Conservation (phyloP, 768 basidiomycete genomes). For the Boletellus emodensis region DNA sequence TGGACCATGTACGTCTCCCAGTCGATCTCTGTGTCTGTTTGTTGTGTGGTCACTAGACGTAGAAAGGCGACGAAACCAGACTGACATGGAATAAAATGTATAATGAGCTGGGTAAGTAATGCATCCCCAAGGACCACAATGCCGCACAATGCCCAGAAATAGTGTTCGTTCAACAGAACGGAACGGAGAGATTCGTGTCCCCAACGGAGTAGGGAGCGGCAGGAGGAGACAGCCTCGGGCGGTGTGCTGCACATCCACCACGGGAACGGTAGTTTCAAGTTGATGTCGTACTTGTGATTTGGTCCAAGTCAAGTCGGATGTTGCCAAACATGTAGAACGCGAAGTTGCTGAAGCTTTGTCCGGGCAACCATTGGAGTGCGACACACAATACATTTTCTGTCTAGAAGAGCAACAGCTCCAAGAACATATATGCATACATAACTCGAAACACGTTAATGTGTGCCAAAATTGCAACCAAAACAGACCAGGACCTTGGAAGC, state of each 20-base stretch:
- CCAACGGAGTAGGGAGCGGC: neutral
- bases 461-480: conserved; percentile 14
- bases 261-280: too few species aligned
- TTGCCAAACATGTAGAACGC: neutral
- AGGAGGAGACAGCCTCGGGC: neutral
- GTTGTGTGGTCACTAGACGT: conserved; percentile 14
- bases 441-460: conserved; percentile 1
- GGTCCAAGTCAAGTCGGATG: neutral
- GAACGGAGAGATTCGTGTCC: conserved; percentile 8
- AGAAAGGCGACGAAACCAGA: conserved; percentile 9
- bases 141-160: conserved; percentile 65
- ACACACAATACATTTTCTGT: conserved; percentile 3
- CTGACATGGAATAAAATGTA: conserved; percentile 81
- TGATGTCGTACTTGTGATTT: too few species aligned
- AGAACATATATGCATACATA: conserved; percentile 17
- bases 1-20: conserved; percentile 97
- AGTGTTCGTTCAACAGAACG: conserved; percentile 46
- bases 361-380: neutral
- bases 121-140: conserved; percentile 73
- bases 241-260: conserved; percentile 4
- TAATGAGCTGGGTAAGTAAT: conserved; percentile 73
- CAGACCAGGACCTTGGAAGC: neutral
- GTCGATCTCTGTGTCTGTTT: conserved; percentile 94
- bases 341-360: neutral
- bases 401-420: conserved; percentile 1